These are phyloP conservation scores for Colletotrichum sp. DNA, from an alignment of 2,329 filamentous ascomycete species.

Conservation along the genomic window DNA sequence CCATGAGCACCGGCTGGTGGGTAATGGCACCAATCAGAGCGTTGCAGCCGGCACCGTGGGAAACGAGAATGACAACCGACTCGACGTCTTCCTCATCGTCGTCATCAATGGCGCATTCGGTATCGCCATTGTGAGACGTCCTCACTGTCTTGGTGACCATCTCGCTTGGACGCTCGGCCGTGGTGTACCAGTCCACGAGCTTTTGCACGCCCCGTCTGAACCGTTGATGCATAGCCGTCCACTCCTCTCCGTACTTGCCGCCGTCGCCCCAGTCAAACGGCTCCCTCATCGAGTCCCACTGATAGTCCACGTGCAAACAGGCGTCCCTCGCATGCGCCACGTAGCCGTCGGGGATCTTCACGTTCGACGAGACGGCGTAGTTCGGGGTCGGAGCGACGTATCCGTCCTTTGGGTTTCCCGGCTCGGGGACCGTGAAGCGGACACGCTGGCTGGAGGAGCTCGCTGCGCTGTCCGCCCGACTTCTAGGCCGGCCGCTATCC, in stretches of 20 bases:
- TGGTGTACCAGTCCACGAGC: conserved; percentile 84
- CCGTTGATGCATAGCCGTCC: conserved; percentile 92
- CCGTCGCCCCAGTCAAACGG: conserved; percentile 86
- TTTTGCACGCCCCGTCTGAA: conserved; percentile 81
- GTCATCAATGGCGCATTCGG: conserved; percentile 37
- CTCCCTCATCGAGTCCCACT: conserved; percentile 90
- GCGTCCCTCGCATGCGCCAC: conserved; percentile 89
- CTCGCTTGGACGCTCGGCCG: conserved; percentile 54
- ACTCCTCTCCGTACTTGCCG: conserved; percentile 89
- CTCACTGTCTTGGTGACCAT: conserved; percentile 52
- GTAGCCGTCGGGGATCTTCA: conserved; percentile 86
- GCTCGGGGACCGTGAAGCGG: conserved; percentile 7
- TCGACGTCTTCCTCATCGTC: conserved; percentile 71
- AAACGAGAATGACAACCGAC: conserved; percentile 84
- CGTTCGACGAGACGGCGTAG: conserved; percentile 81
- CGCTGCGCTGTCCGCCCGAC: conserved; percentile 24
- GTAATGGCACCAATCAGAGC: conserved; percentile 92
- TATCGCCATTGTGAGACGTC: conserved; percentile 34
- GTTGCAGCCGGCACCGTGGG: conserved; percentile 95
- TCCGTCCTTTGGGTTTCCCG: conserved; percentile 36
- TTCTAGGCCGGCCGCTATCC: conserved; percentile 35
- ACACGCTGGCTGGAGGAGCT: conserved; percentile 25
- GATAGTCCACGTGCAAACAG: conserved; percentile 86
- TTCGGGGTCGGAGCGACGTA: conserved; percentile 81
- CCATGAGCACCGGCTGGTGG: conserved; percentile 87